Base-by-base conservation (phyloP, 495 filamentous ascomycete genomes). In the Xylaria longipes region DNA sequence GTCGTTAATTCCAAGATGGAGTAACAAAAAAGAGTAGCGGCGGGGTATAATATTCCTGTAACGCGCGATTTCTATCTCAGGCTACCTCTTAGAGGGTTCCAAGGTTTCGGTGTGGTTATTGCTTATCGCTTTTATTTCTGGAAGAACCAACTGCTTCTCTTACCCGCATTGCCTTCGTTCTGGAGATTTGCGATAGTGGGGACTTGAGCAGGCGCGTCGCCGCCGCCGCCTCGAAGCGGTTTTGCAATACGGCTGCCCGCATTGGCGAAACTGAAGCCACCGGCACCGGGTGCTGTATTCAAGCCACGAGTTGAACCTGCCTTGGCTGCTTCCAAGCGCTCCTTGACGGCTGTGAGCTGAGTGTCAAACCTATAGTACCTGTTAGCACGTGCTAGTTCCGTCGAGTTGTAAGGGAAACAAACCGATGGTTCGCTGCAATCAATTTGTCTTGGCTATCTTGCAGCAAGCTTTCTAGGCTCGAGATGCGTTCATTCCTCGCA, bases 361-460 rank as follows among this genome's bases (percentile, higher is more conserved):
- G 92, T 90, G 86, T 99, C 96, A 86, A 99, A 99, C 81, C 96
- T 97, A 79, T 60, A 25, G 65, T 5, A 63, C 15, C 27, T 56
- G 67, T 77, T 71, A 80, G 65, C 63, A 72, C 14, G 50, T 39
- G 12, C 45, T 9, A 25, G 12, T 48, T 60, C 48, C 14, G 12
- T 33, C 54, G 41, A 62, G 43, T 4, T 37, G 17, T 15, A 62
- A 72, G 56, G 69, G 65, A 61, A 54, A 85, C 92, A 75, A 89
- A 97, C 96, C 95, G 89, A 81, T 98, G 95, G 79, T 97, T 99
- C 17, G 96, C 94, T 57, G 94, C 91, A 12, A 94, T 97, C 69
- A 99, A 84, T 83, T 98, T 99, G 83, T 98, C 96, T 83, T 98
- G 96, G 76, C 93, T 96, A 78, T 99, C 96, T 82, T 97, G 95